These are phyloP conservation scores for Globisporangium spiculum DNA, from an alignment of 352 stramenopile genomes.

Conservation along the genomic window DNA sequence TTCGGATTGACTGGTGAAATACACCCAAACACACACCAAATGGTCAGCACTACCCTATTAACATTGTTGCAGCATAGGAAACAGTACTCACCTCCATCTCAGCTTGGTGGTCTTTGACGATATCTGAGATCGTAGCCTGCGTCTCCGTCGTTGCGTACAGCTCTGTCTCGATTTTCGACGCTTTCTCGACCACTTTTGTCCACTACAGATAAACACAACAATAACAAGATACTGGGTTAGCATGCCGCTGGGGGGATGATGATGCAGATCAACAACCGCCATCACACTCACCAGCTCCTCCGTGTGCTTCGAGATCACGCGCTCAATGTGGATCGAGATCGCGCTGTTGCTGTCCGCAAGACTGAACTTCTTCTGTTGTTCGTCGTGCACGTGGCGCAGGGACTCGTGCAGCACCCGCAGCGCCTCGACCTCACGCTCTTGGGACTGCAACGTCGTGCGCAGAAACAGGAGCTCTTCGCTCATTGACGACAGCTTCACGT, in stretches of 20 bases:
- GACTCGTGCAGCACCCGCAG: slow-evolving; percentile 56
- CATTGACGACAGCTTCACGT: slow-evolving; percentile 59
- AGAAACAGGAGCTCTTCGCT: slow-evolving; percentile 48
- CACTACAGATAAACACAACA: slow-evolving; percentile 28
- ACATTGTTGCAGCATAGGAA: background rate
- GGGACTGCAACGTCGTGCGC: slow-evolving; percentile 44
- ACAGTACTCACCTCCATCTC: slow-evolving; percentile 37
- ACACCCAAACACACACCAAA: background rate
- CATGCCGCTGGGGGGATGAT: background rate
- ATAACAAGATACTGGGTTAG: background rate
- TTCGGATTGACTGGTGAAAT: slow-evolving; percentile 13
- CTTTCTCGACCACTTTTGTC: slow-evolving; percentile 47
- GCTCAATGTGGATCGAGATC: slow-evolving; percentile 68
- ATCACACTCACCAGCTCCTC: slow-evolving; percentile 50
- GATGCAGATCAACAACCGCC: background rate
- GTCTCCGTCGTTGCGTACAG: slow-evolving; percentile 24
- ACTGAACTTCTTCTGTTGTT: slow-evolving; percentile 59
- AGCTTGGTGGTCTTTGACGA: slow-evolving; percentile 36
- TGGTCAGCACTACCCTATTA: background rate
- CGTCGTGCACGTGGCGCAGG: slow-evolving; percentile 50
- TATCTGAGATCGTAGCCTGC: slow-evolving; percentile 26
- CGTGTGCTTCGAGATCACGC: slow-evolving; percentile 56
- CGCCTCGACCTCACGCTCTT: slow-evolving; percentile 62
- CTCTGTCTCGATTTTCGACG: slow-evolving; percentile 32
- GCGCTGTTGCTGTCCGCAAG: slow-evolving; percentile 48